A percentile compares a stretch with the other conserved stretches of the same genome.
Evolutionary conservation across 768 basidiomycete genomes (phyloP).

Genomic region (Boletus rubropictus): DNA sequence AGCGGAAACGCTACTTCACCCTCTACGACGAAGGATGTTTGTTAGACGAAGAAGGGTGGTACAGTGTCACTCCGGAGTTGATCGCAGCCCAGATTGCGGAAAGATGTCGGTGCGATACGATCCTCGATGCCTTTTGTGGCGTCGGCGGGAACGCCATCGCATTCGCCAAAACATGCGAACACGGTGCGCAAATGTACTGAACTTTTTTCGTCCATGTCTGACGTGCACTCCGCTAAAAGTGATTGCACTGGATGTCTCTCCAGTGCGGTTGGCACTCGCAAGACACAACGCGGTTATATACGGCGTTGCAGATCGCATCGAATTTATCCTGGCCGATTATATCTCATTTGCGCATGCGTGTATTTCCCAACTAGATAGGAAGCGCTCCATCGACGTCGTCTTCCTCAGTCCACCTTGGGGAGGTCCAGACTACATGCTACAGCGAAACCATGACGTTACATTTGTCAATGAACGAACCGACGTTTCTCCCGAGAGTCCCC

Average conservation of each 20-base stretch:
- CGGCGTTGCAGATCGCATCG: slow-evolving; percentile 91
- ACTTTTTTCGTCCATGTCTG: background rate
- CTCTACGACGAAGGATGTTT: slow-evolving; percentile 77
- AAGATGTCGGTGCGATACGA: slow-evolving; percentile 75
- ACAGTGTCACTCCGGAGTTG: slow-evolving; percentile 88
- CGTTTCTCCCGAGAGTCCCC: slow-evolving; percentile 29
- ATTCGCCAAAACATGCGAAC: slow-evolving; percentile 92
- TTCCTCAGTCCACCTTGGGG: slow-evolving; percentile 98
- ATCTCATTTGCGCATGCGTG: slow-evolving; percentile 66
- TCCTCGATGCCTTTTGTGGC: slow-evolving; percentile 94
- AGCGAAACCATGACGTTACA: slow-evolving; percentile 2
- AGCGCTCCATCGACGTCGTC: slow-evolving; percentile 73
- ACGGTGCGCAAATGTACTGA: slow-evolving; percentile 54
- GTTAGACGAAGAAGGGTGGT: slow-evolving; percentile 96
- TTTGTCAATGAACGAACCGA: background rate
- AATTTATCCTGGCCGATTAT: slow-evolving; percentile 88
- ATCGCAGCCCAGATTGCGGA: slow-evolving; percentile 94
- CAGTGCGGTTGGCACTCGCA: slow-evolving; percentile 80
- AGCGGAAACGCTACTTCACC: slow-evolving; percentile 78
- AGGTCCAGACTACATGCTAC: slow-evolving; percentile 63
- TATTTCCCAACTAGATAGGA: slow-evolving; percentile 24
- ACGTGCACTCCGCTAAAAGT: slow-evolving; percentile 44
- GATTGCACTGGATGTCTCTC: slow-evolving; percentile 87
- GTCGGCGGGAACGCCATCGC: slow-evolving; percentile 98
- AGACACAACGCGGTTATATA: slow-evolving; percentile 91